Conservation (phyloP, 768 basidiomycete genomes). For the Russula griseocarnosa region DNA sequence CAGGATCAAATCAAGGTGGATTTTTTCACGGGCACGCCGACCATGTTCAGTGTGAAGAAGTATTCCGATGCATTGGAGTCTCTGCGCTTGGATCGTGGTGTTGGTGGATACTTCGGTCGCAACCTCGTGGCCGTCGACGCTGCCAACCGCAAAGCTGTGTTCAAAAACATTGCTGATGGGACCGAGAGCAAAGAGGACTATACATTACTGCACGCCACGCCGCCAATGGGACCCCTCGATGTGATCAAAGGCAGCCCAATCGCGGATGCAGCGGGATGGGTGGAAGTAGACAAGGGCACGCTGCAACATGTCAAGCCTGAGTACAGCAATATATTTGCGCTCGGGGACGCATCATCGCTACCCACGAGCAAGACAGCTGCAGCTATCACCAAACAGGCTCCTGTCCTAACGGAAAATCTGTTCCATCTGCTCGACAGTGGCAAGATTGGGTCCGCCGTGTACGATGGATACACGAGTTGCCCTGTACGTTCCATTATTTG, state of each 20-base stretch:
- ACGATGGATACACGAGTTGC: conserved; percentile 88
- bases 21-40: conserved; percentile 88
- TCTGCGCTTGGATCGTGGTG: conserved; percentile 71
- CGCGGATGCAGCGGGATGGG: conserved; percentile 83
- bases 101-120: conserved; percentile 78
- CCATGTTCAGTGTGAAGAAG: conserved; percentile 97
- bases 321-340: conserved; percentile 76
- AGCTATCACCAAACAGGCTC: conserved; percentile 87
- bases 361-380: conserved; percentile 97
- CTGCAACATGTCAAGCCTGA: conserved; percentile 80
- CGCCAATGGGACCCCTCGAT: conserved; percentile 88
- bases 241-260: conserved; percentile 74
- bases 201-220: conserved; percentile 78
- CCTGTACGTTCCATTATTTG: conserved; percentile 49
- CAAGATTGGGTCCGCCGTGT: conserved; percentile 59
- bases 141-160: conserved; percentile 72
- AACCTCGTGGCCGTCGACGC: conserved; percentile 76
- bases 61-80: conserved; percentile 84
- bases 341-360: conserved; percentile 90
- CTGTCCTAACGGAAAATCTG: conserved; percentile 87
- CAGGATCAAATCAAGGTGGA: conserved; percentile 56
- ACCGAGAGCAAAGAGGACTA: conserved; percentile 69
- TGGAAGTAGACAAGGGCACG: conserved; percentile 76
- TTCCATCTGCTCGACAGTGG: conserved; percentile 73
- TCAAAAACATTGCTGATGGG: conserved; percentile 67